phyloP scores from a whole-genome alignment of 2,329 filamentous ascomycete genomes.

The Hymenoscyphus linearis region DNA sequence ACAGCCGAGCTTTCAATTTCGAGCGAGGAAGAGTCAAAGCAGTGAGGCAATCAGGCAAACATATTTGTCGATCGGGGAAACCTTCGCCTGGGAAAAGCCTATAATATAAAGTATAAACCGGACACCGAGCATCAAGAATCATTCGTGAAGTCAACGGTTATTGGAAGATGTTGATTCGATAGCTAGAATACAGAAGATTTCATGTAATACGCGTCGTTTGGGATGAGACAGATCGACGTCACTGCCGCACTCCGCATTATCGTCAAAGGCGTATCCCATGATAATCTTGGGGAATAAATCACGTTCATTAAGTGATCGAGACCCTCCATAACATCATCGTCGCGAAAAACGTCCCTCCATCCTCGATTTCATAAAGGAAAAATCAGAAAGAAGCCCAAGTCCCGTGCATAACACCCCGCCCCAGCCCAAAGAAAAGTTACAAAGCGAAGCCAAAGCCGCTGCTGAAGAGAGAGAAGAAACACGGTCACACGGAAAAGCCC shows the following conservation, averaged over 20 bases:
- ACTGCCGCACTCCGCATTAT: slow-evolving; percentile 18
- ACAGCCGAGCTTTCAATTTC: background rate
- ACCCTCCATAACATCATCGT: slow-evolving; percentile 27
- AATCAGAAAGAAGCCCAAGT: slow-evolving; percentile 11
- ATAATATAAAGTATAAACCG: too few species aligned
- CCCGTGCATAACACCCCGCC: slow-evolving; percentile 25
- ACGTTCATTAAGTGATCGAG: slow-evolving; percentile 18
- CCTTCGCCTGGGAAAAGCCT: too few species aligned
- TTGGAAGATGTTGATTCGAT: slow-evolving; percentile 5
- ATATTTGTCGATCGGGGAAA: background rate
- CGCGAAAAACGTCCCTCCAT: slow-evolving; percentile 9
- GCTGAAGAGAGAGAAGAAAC: slow-evolving; percentile 14
- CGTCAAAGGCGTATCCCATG: slow-evolving; percentile 20
- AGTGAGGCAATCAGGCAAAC: background rate
- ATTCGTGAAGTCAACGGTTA: too few species aligned
- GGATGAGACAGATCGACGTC: slow-evolving; percentile 24
- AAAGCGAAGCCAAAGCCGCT: slow-evolving; percentile 14
- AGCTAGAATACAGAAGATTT: slow-evolving; percentile 32
- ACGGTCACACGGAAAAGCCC: slow-evolving; percentile 10
- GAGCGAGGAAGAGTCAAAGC: background rate
- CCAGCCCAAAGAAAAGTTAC: slow-evolving; percentile 25
- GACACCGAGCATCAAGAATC: background rate
- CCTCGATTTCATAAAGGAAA: slow-evolving; percentile 15
- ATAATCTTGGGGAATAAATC: slow-evolving; percentile 23
- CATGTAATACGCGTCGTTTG: slow-evolving; percentile 23